Evolutionary conservation across 176 grass and related monocot genomes (phyloP), one percentile per base, ranked within the genome.

Genomic region (Oropetium thomaeum): DNA sequence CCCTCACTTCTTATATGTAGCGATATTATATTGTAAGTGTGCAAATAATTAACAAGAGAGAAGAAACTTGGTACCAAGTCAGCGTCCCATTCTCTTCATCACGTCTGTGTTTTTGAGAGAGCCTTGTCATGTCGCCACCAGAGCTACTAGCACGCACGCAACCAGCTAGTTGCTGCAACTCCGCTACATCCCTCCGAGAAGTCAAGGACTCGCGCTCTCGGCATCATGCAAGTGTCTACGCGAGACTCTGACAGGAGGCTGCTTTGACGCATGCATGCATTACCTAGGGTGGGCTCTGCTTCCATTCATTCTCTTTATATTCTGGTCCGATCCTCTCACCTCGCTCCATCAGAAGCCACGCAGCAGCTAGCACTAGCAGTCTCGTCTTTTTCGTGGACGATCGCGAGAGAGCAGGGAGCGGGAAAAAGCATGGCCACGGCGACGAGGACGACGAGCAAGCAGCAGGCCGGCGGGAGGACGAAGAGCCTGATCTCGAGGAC

Each of bases 401-500:
- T 3, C 25, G n/a, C n/a, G n/a, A n/a, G n/a, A n/a, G n/a, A 30
- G 55, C 5, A 6, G 7, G 8, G 11, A 23, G 20, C 2, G 4
- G 13, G 7, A 14, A 22, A 19, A 14, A 12, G 34, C 48, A 82
- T 90, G 79, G 80, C 58, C 17, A 53, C 55, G 29, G 41, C 45
- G 39, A 48, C 19, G 69, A 32, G 60, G 60, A 1, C 40, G 43
- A 1, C 39, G 40, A 81, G 61, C 73, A 84, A n/a, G 43, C 77
- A 86, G n/a, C n/a, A 83, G 74, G 76, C 45, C 55, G 1, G n/a
- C n/a, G n/a, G n/a, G n/a, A n/a, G 4, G 40, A 82, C 52, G 33
- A 87, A 74, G 64, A 70, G 81, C 66, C 83, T 96, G 73, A 76
- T 96, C 7, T 70, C 74, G 17, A 87, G 79, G 67, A 87, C 89